Percentiles rank a stretch among this genome's conserved stretches.
Conservation (phyloP, 1,284 basidiomycete species). For the Gymnopus androsaceus region DNA sequence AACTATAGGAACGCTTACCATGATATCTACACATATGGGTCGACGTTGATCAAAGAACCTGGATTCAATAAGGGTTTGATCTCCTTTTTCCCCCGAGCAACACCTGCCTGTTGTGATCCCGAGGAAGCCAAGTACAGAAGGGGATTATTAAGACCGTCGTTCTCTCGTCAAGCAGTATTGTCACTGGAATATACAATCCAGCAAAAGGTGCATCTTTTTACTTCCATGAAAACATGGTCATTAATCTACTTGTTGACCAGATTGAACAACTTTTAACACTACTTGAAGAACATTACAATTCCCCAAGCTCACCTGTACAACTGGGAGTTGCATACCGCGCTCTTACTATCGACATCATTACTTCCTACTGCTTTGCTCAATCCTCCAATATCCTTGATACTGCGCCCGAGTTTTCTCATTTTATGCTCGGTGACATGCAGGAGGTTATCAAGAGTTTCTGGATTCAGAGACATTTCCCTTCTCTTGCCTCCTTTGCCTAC, state of each 20-base stretch:
- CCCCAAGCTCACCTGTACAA: not conserved
- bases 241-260: not conserved
- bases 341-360: constrained; percentile 9
- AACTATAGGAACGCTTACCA: constrained; percentile 3
- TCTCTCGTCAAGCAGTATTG: constrained; percentile 7
- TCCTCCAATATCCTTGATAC: not conserved
- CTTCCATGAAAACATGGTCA: not conserved
- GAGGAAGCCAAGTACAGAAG: not conserved
- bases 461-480: constrained; percentile 12
- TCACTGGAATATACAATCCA: constrained; percentile 2
- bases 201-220: not conserved
- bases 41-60: constrained; percentile 2
- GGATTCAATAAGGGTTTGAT: not conserved
- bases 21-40: constrained; percentile 9
- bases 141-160: constrained; percentile 1
- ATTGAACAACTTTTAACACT: not conserved
- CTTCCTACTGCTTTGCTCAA: constrained; percentile 9
- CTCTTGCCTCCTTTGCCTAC: not conserved
- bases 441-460: not conserved
- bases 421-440: not conserved
- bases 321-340: constrained; percentile 3
- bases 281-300: not conserved
- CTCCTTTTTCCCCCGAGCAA: not conserved
- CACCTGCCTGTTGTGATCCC: not conserved
- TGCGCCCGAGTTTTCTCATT: not conserved